phyloP scores from a whole-genome alignment of 2,329 filamentous ascomycete species.

The Pseudocercospora cruenta region DNA sequence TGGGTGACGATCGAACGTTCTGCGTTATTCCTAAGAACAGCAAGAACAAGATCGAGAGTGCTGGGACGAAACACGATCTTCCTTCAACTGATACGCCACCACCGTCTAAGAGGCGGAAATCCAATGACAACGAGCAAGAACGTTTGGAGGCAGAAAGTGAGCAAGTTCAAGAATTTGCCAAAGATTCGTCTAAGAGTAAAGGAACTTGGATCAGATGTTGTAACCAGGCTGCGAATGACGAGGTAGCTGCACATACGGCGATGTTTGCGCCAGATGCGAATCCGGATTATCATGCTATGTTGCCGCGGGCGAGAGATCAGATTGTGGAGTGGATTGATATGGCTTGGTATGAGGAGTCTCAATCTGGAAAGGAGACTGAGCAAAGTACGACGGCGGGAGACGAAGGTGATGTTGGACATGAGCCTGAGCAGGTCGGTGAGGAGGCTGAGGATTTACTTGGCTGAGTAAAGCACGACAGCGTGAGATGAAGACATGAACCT shows the following conservation, averaged over 20 bases:
- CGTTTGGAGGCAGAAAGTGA: slow-evolving; percentile 39
- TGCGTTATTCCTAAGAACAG: slow-evolving; percentile 71
- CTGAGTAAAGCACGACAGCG: background rate
- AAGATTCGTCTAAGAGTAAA: slow-evolving; percentile 40
- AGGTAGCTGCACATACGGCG: slow-evolving; percentile 78
- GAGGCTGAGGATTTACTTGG: slow-evolving; percentile 3
- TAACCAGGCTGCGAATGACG: slow-evolving; percentile 79
- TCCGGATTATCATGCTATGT: slow-evolving; percentile 70
- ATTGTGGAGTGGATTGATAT: slow-evolving; percentile 63
- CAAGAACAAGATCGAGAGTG: slow-evolving; percentile 21
- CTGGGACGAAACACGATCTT: slow-evolving; percentile 30
- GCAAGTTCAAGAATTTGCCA: slow-evolving; percentile 39
- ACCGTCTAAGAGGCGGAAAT: slow-evolving; percentile 19
- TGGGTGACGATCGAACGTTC: slow-evolving; percentile 79
- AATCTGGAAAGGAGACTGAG: slow-evolving; percentile 10
- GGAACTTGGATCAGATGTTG: slow-evolving; percentile 70
- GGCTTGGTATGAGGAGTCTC: slow-evolving; percentile 35
- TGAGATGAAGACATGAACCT: background rate
- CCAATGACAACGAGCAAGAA: slow-evolving; percentile 18
- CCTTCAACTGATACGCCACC: slow-evolving; percentile 12
- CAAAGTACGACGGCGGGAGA: background rate
- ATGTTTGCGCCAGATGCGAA: slow-evolving; percentile 76
- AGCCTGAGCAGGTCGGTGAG: background rate
- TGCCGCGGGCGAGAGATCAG: slow-evolving; percentile 66
- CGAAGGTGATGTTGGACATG: background rate